phyloP scores from a whole-genome alignment of 176 grass and related monocot species.

The Hyparrhenia diplandra region DNA sequence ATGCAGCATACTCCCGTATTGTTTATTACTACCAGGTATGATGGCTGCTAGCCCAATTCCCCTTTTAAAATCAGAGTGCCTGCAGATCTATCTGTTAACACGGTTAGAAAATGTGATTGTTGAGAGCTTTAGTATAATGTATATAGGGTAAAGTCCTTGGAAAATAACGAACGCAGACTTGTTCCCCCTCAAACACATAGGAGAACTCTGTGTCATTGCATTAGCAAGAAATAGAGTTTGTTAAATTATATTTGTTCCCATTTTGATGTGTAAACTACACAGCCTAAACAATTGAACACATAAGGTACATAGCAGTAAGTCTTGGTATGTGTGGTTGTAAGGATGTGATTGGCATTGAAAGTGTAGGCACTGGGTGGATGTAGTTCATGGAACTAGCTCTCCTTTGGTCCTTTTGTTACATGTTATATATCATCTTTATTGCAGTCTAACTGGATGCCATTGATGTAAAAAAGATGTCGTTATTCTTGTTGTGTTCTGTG shows the following conservation, averaged over 20 bases:
- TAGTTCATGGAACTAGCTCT: no score
- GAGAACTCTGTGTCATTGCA: neutral
- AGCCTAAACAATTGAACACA: neutral
- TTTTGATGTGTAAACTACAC: neutral
- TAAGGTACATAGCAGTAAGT: neutral
- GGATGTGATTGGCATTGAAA: no score
- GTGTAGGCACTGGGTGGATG: no score
- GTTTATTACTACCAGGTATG: no score
- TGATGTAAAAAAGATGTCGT: neutral
- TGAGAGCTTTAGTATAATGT: neutral
- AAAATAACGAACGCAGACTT: neutral
- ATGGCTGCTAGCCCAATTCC: no score
- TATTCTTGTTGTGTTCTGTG: neutral
- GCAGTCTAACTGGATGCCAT: neutral
- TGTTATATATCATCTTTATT: neutral
- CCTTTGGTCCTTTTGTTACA: neutral
- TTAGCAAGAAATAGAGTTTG: neutral
- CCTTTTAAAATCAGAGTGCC: no score
- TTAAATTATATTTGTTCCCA: neutral
- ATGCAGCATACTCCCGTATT: no score
- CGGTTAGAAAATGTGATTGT: neutral
- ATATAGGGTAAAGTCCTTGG: neutral
- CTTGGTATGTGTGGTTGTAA: neutral
- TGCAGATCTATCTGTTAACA: conserved; percentile 10
- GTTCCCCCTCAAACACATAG: neutral